Conservation (phyloP, 768 basidiomycete species). For the Podaxis sp. region DNA sequence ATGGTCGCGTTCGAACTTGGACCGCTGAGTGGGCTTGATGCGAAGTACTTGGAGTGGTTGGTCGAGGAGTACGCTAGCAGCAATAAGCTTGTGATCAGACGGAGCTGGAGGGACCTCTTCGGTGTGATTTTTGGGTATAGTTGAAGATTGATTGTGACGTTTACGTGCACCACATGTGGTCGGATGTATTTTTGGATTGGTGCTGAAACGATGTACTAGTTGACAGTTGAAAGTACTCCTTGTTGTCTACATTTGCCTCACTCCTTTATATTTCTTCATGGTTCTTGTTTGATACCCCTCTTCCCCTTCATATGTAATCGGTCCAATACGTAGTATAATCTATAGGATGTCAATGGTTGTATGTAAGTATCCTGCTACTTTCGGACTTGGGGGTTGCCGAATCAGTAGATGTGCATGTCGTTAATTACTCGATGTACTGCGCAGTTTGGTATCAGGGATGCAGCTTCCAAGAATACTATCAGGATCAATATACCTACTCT, state of each 20-base stretch:
- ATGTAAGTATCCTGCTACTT: not conserved
- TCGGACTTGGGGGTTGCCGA: not conserved
- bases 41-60: conserved; percentile 78
- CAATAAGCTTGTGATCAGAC: conserved; percentile 35
- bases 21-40: conserved; percentile 69
- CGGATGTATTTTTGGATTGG: not conserved
- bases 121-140: conserved; percentile 46
- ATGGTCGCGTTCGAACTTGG: conserved; percentile 71
- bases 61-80: conserved; percentile 56
- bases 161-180: not conserved
- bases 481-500: too few relatives aligned
- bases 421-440: too few relatives aligned
- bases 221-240: not conserved
- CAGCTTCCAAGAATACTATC: too few relatives aligned
- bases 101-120: conserved; percentile 53
- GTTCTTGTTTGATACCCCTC: not conserved
- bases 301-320: not conserved
- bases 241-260: not conserved
- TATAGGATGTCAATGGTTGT: not conserved
- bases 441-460: too few relatives aligned
- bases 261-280: not conserved
- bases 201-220: not conserved
- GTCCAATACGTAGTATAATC: not conserved
- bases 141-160: conserved; percentile 12
- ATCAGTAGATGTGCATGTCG: too few relatives aligned